Conservation (phyloP, 202 grass and related monocot genomes). For the Digitaria exilis region DNA sequence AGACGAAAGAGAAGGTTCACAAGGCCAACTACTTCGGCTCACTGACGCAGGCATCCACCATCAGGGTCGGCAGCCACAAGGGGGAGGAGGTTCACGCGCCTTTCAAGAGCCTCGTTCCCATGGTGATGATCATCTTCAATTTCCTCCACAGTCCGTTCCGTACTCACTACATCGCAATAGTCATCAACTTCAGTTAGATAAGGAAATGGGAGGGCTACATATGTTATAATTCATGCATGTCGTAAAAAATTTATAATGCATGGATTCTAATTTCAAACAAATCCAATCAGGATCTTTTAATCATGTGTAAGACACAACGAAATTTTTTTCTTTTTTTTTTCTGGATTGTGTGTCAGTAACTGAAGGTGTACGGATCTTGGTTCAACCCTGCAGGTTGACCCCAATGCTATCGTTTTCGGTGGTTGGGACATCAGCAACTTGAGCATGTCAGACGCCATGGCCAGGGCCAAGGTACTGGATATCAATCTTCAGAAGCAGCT, state of each 20-base stretch:
- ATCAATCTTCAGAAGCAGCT: slow-evolving; percentile 96
- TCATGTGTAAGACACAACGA: background rate
- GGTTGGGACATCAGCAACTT: slow-evolving; percentile 97
- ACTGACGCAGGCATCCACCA: slow-evolving; percentile 88
- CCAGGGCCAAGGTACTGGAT: slow-evolving; percentile 85
- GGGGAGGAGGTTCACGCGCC: slow-evolving; percentile 93
- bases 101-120: slow-evolving; percentile 91
- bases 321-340: background rate
- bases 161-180: background rate
- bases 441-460: slow-evolving; percentile 91
- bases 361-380: background rate
- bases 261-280: background rate
- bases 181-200: background rate
- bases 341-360: background rate
- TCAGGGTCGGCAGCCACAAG: slow-evolving; percentile 85
- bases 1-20: slow-evolving; percentile 93
- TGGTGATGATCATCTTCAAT: slow-evolving; percentile 45
- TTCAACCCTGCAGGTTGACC: slow-evolving; percentile 66
- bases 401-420: slow-evolving; percentile 80
- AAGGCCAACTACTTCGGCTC: slow-evolving; percentile 96
- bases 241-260: background rate
- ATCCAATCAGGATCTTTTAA: background rate
- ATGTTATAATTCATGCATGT: background rate
- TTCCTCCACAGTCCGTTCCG: background rate
- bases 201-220: background rate